Conservation (phyloP, 441 rosid genomes). For the Dalechampia spathulata region DNA sequence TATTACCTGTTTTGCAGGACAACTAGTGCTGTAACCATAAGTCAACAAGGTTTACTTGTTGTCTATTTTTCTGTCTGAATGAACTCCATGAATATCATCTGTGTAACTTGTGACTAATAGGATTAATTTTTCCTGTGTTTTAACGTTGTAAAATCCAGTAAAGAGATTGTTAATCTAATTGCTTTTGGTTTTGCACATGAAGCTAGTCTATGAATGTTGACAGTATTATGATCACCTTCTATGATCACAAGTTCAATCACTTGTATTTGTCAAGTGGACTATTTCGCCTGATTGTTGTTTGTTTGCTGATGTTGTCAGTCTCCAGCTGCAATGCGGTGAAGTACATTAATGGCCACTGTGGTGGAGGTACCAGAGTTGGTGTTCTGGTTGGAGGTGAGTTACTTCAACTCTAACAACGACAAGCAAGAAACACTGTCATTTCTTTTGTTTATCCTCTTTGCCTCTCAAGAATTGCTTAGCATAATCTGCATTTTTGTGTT, state of each 20-base stretch:
- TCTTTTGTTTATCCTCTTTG: not conserved
- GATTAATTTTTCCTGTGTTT: too few relatives aligned
- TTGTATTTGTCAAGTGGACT: not conserved
- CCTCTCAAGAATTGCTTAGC: not conserved
- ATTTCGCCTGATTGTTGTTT: slow-evolving; percentile 10
- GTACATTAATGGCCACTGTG: slow-evolving; percentile 39
- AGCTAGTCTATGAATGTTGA: too few relatives aligned
- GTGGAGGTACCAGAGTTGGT: slow-evolving; percentile 36
- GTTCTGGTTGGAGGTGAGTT: slow-evolving; percentile 60
- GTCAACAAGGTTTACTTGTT: not conserved
- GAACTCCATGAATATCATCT: too few relatives aligned
- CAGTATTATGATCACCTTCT: not conserved
- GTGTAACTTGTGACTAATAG: too few relatives aligned
- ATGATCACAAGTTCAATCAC: not conserved
- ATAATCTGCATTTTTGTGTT: slow-evolving; percentile 10
- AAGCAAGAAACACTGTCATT: too few relatives aligned
- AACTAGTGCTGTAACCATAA: not conserved
- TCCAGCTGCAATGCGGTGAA: slow-evolving; percentile 32
- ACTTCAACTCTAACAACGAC: not conserved
- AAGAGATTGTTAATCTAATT: too few relatives aligned
- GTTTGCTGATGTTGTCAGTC: slow-evolving; percentile 18
- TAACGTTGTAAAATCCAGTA: too few relatives aligned
- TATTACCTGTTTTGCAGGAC: not conserved
- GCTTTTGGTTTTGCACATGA: too few relatives aligned
- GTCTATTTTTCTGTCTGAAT: too few relatives aligned